Percentiles rank a stretch among this genome's conserved stretches.
Evolutionary conservation across 2,329 filamentous ascomycete genomes (phyloP).

Genomic region (Verticillium longisporum): DNA sequence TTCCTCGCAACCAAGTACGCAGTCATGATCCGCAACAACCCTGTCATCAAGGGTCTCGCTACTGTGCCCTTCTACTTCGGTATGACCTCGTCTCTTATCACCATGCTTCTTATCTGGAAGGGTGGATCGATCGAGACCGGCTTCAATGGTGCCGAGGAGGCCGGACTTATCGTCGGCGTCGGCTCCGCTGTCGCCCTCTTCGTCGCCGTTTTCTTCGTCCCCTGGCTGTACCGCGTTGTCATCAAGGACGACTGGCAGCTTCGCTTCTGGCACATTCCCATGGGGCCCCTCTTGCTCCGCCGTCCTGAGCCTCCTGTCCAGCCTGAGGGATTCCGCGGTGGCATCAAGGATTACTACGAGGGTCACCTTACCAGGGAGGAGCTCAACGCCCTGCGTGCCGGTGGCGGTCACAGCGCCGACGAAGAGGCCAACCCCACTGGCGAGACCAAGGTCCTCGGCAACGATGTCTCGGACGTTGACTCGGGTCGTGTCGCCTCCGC

Average conservation of each 20-base stretch:
- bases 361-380: constrained; percentile 41
- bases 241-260: constrained; percentile 50
- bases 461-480: constrained; percentile 12
- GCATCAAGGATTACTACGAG: constrained; percentile 41
- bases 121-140: constrained; percentile 9
- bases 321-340: constrained; percentile 26
- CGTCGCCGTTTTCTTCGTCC: constrained; percentile 41
- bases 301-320: constrained; percentile 24
- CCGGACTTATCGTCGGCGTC: constrained; percentile 41
- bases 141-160: constrained; percentile 24
- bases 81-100: constrained; percentile 33
- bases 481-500: constrained; percentile 5
- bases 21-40: constrained; percentile 33
- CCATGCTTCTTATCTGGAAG: constrained; percentile 14
- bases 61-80: constrained; percentile 51
- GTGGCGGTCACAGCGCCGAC: constrained; percentile 16
- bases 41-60: constrained; percentile 30
- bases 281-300: constrained; percentile 39
- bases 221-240: constrained; percentile 46
- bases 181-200: constrained; percentile 37
- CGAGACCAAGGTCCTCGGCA: constrained; percentile 22
- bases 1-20: constrained; percentile 34
- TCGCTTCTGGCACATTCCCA: constrained; percentile 40
- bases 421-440: constrained; percentile 17
- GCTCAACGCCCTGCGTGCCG: constrained; percentile 27